phyloP scores from a whole-genome alignment of 805 yeast genomes.

The Saccharomycopsis fodiens region DNA sequence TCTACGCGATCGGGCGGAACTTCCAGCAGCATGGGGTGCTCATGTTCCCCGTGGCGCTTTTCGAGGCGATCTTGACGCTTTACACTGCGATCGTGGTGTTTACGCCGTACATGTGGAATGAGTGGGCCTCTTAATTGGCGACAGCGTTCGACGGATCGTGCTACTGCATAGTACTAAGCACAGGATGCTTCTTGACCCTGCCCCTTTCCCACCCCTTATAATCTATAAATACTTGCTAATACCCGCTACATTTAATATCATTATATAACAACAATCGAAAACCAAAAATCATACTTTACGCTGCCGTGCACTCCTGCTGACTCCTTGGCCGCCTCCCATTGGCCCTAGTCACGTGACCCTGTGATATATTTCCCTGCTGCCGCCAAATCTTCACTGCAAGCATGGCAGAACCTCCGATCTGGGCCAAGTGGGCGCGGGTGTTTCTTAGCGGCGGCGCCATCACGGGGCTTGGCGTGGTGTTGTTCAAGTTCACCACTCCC shows the following conservation, averaged over 20 bases:
- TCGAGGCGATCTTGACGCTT: constrained; percentile 61
- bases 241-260: too few species aligned
- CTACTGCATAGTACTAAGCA: too few species aligned
- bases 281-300: neutral
- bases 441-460: constrained; percentile 57
- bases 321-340: neutral
- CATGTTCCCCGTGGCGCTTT: constrained; percentile 63
- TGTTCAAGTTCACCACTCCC: constrained; percentile 72
- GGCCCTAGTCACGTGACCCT: neutral
- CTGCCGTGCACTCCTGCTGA: neutral
- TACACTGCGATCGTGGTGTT: constrained; percentile 71
- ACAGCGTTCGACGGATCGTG: neutral
- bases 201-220: too few species aligned
- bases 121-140: constrained; percentile 30
- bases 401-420: constrained; percentile 30
- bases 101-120: constrained; percentile 64
- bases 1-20: constrained; percentile 70
- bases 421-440: constrained; percentile 54
- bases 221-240: too few species aligned
- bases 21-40: constrained; percentile 54
- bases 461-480: constrained; percentile 62
- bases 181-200: too few species aligned
- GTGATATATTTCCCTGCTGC: too few species aligned
- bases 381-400: too few species aligned
- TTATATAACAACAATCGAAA: neutral